Percentiles rank a stretch among this genome's conserved stretches.
Conservation (phyloP, 2,329 filamentous ascomycete species). For the Chrysoporthe austroafricana region DNA sequence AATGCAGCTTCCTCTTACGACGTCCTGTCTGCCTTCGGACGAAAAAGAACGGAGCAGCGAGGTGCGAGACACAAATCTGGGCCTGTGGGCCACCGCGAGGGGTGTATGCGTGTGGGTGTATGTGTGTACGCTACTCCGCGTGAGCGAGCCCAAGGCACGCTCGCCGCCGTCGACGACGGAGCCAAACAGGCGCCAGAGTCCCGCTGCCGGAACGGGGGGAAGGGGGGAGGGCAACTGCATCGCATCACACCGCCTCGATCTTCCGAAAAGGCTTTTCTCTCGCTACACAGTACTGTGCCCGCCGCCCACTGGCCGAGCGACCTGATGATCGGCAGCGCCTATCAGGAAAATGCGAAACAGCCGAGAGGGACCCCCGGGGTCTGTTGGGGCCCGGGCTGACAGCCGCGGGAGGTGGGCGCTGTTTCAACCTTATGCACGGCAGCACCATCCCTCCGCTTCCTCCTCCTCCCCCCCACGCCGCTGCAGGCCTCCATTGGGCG, state of each 20-base stretch:
- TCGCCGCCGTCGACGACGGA: no score
- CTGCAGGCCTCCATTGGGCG: constrained; percentile 4
- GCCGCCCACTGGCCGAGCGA: no score
- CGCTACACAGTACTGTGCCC: no score
- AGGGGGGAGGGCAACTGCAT: background rate
- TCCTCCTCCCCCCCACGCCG: constrained; percentile 6
- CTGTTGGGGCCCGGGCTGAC: constrained; percentile 1
- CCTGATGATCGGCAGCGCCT: constrained; percentile 21
- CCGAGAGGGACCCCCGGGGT: constrained; percentile 17
- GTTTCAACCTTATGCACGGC: constrained; percentile 25
- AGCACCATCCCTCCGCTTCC: background rate
- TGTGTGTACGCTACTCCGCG: no score
- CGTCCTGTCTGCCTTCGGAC: background rate
- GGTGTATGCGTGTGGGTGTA: background rate
- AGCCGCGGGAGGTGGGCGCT: constrained; percentile 5
- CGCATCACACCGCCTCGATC: constrained; percentile 6
- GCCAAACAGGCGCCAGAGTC: background rate
- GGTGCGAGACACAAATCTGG: background rate
- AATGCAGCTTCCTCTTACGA: constrained; percentile 2
- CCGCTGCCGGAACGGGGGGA: constrained; percentile 1
- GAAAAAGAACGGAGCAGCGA: background rate
- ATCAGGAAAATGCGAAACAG: constrained; percentile 23
- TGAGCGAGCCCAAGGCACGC: no score
- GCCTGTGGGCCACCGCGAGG: background rate
- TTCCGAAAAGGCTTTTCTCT: background rate